Conservation (phyloP, 352 stramenopile species). For the Halophytophthora polymorphica region DNA sequence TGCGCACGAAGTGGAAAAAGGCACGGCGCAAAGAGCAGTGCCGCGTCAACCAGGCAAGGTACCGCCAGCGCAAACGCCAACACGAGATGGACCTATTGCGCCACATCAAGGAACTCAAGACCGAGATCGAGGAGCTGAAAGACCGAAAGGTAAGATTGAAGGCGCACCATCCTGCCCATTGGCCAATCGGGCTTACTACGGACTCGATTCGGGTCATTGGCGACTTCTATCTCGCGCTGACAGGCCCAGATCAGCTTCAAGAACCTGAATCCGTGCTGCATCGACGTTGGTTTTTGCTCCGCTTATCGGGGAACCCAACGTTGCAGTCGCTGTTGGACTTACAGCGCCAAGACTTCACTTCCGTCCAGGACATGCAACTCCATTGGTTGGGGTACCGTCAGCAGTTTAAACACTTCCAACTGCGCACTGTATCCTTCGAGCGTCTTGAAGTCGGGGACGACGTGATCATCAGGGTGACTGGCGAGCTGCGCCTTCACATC, state of each 20-base stretch:
- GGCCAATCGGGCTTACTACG: too few species aligned
- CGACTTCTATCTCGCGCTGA: slow-evolving; percentile 32
- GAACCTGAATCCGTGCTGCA: slow-evolving; percentile 1
- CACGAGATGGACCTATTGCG: slow-evolving; percentile 30
- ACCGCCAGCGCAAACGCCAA: slow-evolving; percentile 50
- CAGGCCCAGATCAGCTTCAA: slow-evolving; percentile 6
- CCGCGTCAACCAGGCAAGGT: slow-evolving; percentile 61
- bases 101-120: slow-evolving; percentile 32
- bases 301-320: too few species aligned
- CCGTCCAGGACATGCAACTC: slow-evolving; percentile 30
- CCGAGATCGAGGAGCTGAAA: slow-evolving; percentile 34
- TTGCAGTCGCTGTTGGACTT: slow-evolving; percentile 29
- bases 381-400: slow-evolving; percentile 47
- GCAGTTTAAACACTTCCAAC: slow-evolving; percentile 40
- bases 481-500: slow-evolving; percentile 20
- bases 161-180: too few species aligned
- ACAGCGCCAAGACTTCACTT: slow-evolving; percentile 39
- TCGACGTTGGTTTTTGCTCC: too few species aligned
- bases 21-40: slow-evolving; percentile 52
- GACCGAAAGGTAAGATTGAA: neutral
- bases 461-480: slow-evolving; percentile 32
- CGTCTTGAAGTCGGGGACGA: slow-evolving; percentile 27
- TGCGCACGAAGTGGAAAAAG: slow-evolving; percentile 52
- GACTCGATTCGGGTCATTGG: slow-evolving; percentile 24
- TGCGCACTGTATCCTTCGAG: slow-evolving; percentile 30